Evolutionary conservation across 768 basidiomycete species (phyloP), one percentile per base, ranked within the genome.

Genomic region (Auricularia cornea): DNA sequence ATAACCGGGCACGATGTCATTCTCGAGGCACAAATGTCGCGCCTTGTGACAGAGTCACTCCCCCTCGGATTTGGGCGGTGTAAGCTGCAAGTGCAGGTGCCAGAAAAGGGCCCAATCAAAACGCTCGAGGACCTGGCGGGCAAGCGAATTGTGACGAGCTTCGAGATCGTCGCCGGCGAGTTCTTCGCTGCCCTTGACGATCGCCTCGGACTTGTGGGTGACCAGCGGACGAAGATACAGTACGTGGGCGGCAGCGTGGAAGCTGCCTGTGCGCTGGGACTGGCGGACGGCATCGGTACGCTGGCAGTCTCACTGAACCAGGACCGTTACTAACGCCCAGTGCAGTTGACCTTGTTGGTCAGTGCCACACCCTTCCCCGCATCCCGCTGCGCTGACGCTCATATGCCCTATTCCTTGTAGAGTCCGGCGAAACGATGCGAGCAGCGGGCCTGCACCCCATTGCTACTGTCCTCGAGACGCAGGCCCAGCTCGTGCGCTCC

Each of bases 391-490:
- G 1, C 0, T 0, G 6, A 20, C 44, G 11, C 44, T 14, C 44
- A 1, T 12, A 57, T 26, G 8, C 10, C 54, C 1, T 26, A 26
- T 57, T 57, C 2, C 23, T n/a, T 59, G 44, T 72, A 95, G 96
- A 98, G 77, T 99, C 96, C 20, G 97, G 97, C 51, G 97, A 99
- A 70, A 99, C 97, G 8, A 99, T 99, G 97, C 92, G 96, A 35
- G 97, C 96, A 29, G 95, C 95, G 0, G 97, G 96, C 40, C 80
- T 98, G 62, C 91, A 91, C 73, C 86, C 96, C 44, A 98, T 99
- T 70, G 89, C 87, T 16, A 98, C 94, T 11, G 73, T 99, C 12
- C 83, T 99, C 62, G 74, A 87, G 44, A 85, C 89, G 0, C 90
- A 99, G 76, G 95, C 96, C 12, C 92, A 98, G 61, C 85, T 99